Evolutionary conservation across 2,329 filamentous ascomycete genomes (phyloP).

Genomic region (Bertia moriformis): DNA sequence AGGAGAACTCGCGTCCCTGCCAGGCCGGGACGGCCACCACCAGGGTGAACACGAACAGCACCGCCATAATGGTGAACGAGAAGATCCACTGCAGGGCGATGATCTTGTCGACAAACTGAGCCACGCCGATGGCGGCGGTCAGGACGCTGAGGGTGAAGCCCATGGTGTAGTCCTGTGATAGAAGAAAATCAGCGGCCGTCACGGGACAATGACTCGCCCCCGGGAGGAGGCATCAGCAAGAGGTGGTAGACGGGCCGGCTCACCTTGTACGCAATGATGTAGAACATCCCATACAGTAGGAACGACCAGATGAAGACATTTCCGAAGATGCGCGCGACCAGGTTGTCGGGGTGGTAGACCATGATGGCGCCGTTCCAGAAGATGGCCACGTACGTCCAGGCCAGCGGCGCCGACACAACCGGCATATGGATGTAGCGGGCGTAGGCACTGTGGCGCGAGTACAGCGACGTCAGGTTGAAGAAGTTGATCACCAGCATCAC

Average conservation of each 20-base stretch:
- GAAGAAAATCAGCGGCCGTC: not conserved
- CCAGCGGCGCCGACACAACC: slow-evolving; percentile 62
- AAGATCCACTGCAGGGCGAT: slow-evolving; percentile 87
- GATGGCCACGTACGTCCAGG: slow-evolving; percentile 73
- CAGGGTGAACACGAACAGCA: slow-evolving; percentile 57
- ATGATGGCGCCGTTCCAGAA: slow-evolving; percentile 83
- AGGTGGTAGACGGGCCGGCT: too few species aligned
- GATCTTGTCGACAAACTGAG: slow-evolving; percentile 59
- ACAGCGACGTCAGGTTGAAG: slow-evolving; percentile 63
- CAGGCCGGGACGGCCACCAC: slow-evolving; percentile 49
- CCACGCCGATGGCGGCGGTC: slow-evolving; percentile 59
- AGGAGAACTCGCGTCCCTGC: slow-evolving; percentile 39
- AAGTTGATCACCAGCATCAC: slow-evolving; percentile 68
- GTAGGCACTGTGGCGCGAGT: slow-evolving; percentile 64
- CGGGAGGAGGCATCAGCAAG: too few species aligned
- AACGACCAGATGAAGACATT: slow-evolving; percentile 83
- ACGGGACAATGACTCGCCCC: too few species aligned
- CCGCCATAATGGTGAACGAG: slow-evolving; percentile 66
- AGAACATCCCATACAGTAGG: slow-evolving; percentile 62
- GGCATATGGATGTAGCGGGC: slow-evolving; percentile 64
- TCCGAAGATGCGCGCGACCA: slow-evolving; percentile 64
- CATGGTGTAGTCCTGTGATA: slow-evolving; percentile 60
- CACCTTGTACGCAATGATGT: slow-evolving; percentile 60
- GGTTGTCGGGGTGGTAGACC: slow-evolving; percentile 48
- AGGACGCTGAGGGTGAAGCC: slow-evolving; percentile 67